phyloP scores from a whole-genome alignment of 1,284 basidiomycete species.

The Boletus hoseneyae region DNA sequence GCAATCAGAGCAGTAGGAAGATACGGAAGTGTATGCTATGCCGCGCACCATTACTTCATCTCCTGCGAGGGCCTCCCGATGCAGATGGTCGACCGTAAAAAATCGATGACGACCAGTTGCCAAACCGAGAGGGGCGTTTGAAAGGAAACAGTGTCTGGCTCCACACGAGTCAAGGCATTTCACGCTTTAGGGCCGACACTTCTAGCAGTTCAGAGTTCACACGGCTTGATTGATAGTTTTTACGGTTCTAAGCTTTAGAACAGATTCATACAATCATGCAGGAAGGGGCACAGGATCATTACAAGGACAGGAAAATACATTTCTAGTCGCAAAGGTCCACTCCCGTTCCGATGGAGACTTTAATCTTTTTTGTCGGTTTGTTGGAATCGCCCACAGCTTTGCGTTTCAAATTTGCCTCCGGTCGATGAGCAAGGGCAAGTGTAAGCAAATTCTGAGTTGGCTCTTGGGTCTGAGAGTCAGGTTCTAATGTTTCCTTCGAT shows the following conservation, averaged over 20 bases:
- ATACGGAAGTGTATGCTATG: constrained; percentile 86
- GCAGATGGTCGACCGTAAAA: constrained; percentile 50
- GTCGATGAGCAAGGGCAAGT: constrained; percentile 11
- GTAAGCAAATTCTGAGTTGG: constrained; percentile 39
- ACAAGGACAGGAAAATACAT: not conserved
- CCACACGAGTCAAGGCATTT: not conserved
- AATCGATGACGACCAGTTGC: constrained; percentile 46
- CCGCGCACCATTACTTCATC: constrained; percentile 84
- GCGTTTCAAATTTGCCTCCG: constrained; percentile 29
- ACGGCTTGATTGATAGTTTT: too few species aligned
- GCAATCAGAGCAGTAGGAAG: constrained; percentile 59
- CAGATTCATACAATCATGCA: not conserved
- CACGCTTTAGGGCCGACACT: constrained; percentile 31
- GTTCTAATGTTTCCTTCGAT: constrained; percentile 5
- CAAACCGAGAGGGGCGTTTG: constrained; percentile 59
- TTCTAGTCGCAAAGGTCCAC: constrained; percentile 57
- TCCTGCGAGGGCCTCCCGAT: constrained; percentile 80
- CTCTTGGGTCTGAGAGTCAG: constrained; percentile 50
- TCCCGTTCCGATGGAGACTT: constrained; percentile 51
- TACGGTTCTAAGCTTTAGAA: too few species aligned
- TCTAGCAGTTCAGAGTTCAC: too few species aligned
- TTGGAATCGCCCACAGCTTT: constrained; percentile 25
- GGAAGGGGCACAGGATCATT: not conserved
- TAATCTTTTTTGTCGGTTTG: constrained; percentile 46
- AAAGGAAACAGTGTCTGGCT: constrained; percentile 4